These are phyloP conservation scores for Lactarius hengduanensis DNA, from an alignment of 768 basidiomycete species.

Conservation along the genomic window DNA sequence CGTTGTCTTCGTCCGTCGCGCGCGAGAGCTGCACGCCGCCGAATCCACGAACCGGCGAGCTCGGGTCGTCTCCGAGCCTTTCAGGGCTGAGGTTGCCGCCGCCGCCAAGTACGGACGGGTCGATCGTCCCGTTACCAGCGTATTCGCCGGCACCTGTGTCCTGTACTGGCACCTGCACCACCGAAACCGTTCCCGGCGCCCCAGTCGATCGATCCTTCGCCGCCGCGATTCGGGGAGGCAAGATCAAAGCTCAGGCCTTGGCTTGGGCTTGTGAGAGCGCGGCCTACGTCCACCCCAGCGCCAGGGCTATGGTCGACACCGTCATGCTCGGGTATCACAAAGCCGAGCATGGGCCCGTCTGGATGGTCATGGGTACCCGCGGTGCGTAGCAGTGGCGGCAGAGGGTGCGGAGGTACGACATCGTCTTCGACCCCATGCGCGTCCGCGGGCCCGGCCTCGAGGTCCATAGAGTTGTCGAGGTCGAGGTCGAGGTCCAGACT, in stretches of 20 bases:
- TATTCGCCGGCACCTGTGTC: not conserved
- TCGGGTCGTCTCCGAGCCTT: not conserved
- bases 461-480: constrained; percentile 8
- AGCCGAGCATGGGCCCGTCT: constrained; percentile 20
- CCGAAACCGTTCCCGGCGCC: not conserved
- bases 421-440: not conserved
- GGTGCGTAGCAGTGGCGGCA: constrained; percentile 1
- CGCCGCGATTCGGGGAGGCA: not conserved
- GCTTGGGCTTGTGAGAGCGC: not conserved
- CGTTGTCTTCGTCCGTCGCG: not conserved
- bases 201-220: constrained; percentile 15
- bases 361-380: constrained; percentile 4
- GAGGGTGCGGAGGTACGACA: not conserved
- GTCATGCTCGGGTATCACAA: constrained; percentile 9
- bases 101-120: constrained; percentile 24
- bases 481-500: constrained; percentile 2
- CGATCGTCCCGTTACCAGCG: constrained; percentile 26
- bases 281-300: not conserved
- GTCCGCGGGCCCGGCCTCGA: not conserved
- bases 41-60: not conserved
- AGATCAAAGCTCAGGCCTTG: not conserved
- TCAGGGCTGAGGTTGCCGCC: constrained; percentile 2
- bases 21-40: not conserved
- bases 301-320: not conserved
- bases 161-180: not conserved